Percentiles rank a stretch among this genome's conserved stretches.
These are phyloP conservation scores for Leccinum ochraceum DNA, from an alignment of 768 basidiomycete genomes.

Conservation along the genomic window DNA sequence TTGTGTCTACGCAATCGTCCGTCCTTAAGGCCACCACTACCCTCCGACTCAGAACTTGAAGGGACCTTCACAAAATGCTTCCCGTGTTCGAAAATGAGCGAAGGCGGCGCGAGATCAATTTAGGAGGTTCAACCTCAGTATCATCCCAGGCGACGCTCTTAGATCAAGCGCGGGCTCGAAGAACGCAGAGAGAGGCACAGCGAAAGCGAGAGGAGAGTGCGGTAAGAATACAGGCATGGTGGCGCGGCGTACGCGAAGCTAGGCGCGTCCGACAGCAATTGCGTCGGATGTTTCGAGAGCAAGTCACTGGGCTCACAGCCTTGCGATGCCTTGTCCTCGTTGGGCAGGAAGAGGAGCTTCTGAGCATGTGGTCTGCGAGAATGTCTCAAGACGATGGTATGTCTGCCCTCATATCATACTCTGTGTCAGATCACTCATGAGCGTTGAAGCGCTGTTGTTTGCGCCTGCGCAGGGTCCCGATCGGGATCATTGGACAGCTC, in stretches of 20 bases:
- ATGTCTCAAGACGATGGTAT: conserved; percentile 24
- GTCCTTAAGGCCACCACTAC: not conserved
- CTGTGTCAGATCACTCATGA: conserved; percentile 4
- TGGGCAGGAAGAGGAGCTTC: conserved; percentile 39
- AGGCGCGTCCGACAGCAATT: conserved; percentile 46
- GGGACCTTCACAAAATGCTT: conserved; percentile 28
- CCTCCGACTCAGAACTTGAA: not conserved
- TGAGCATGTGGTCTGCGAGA: conserved; percentile 35
- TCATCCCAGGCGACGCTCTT: conserved; percentile 59
- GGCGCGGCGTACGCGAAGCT: conserved; percentile 53
- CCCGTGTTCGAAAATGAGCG: conserved; percentile 53
- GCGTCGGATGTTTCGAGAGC: conserved; percentile 48
- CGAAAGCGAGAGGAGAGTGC: conserved; percentile 62
- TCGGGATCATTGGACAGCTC: conserved; percentile 57
- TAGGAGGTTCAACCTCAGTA: conserved; percentile 62
- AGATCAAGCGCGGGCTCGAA: conserved; percentile 58
- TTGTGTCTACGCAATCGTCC: not conserved
- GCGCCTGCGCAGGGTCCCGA: conserved; percentile 39
- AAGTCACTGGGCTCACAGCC: conserved; percentile 54
- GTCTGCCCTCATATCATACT: not conserved
- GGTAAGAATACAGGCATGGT: conserved; percentile 66
- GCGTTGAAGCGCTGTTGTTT: conserved; percentile 40
- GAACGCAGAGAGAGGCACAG: conserved; percentile 56
- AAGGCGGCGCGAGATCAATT: conserved; percentile 66
- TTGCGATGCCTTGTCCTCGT: conserved; percentile 67